phyloP scores from a whole-genome alignment of 441 rosid species.

The Adansonia gregorii region DNA sequence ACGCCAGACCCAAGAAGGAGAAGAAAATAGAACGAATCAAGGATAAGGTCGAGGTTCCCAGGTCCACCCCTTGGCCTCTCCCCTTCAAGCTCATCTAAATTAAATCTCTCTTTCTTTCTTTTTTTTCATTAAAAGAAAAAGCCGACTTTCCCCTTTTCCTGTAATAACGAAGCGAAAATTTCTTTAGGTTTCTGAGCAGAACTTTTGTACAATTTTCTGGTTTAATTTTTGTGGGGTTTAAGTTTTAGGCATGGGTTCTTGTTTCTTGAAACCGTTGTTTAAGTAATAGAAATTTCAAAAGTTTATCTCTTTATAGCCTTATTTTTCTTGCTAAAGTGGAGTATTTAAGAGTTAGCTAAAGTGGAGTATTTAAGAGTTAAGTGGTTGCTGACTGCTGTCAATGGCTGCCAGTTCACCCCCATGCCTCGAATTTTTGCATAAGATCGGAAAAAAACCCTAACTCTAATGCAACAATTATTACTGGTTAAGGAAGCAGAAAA shows the following conservation, averaged over 20 bases:
- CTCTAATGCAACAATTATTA: neutral
- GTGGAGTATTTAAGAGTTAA: too few species aligned
- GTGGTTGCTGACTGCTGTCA: neutral
- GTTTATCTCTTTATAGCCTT: too few species aligned
- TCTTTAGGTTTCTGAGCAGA: too few species aligned
- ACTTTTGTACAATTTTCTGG: neutral
- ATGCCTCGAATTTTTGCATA: too few species aligned
- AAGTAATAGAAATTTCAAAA: too few species aligned
- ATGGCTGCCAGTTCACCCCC: neutral
- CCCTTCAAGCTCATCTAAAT: constrained; percentile 94
- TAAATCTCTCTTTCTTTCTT: too few species aligned
- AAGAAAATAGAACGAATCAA: constrained; percentile 88
- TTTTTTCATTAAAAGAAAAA: too few species aligned
- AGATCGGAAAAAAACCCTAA: too few species aligned
- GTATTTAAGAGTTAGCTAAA: too few species aligned
- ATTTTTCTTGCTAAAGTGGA: too few species aligned
- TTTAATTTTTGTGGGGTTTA: neutral
- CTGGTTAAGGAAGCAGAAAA: neutral
- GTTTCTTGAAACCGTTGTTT: neutral
- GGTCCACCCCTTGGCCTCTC: constrained; percentile 99
- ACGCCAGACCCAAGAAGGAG: constrained; percentile 86
- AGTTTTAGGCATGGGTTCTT: neutral
- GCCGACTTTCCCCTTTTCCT: too few species aligned
- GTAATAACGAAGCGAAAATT: too few species aligned
- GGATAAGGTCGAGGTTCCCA: constrained; percentile 86